phyloP scores from a whole-genome alignment of 225 moss, liverwort and hornwort species.

The Ulota crispa region DNA sequence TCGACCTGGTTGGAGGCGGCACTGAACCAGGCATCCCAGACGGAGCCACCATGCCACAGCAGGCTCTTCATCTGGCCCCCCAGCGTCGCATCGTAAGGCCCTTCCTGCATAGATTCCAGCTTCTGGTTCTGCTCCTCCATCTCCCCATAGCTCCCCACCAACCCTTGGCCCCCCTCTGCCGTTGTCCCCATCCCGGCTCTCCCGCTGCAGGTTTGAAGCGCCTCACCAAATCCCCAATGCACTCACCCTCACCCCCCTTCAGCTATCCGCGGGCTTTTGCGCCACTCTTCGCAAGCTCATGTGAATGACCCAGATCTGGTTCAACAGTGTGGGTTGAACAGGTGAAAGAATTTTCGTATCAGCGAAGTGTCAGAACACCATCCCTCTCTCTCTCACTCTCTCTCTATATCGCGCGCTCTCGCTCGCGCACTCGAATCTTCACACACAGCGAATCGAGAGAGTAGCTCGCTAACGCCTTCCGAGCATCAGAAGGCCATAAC shows the following conservation, averaged over 20 bases:
- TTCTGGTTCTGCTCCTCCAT: conserved; percentile 94
- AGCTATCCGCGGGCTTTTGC: neutral
- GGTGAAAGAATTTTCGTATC: neutral
- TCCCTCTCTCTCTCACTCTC: neutral
- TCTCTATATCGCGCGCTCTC: neutral
- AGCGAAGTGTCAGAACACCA: neutral
- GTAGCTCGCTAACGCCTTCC: neutral
- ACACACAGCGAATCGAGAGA: neutral
- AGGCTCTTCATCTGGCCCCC: conserved; percentile 66
- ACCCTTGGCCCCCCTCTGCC: conserved; percentile 31
- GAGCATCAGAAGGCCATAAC: neutral
- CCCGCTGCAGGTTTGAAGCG: conserved; percentile 32
- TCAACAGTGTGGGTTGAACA: no score
- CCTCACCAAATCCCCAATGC: neutral
- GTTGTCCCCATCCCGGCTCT: conserved; percentile 29
- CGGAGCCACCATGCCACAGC: conserved; percentile 93
- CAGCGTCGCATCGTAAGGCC: conserved; percentile 19
- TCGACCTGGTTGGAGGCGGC: conserved; percentile 91
- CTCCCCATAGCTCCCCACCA: conserved; percentile 69
- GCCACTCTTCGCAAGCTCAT: neutral
- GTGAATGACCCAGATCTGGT: neutral
- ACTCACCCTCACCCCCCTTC: neutral
- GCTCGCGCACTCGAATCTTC: neutral
- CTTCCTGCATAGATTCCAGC: conserved; percentile 63
- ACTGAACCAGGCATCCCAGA: conserved; percentile 88